phyloP scores from a whole-genome alignment of 2,329 filamentous ascomycete genomes.

The Neoascochyta sp. region DNA sequence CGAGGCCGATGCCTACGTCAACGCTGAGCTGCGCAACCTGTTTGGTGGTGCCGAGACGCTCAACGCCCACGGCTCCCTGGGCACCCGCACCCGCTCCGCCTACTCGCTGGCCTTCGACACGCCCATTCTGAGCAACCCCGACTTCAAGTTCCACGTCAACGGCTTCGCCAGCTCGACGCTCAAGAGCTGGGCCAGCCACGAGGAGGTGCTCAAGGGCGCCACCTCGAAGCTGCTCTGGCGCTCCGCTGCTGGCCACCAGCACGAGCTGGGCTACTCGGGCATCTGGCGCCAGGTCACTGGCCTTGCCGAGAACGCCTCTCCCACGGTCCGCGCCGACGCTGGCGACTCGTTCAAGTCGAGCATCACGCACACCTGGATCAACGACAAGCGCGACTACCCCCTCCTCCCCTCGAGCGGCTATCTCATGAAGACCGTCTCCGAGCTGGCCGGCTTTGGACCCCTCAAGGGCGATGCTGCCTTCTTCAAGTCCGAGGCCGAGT shows the following conservation, averaged over 20 bases:
- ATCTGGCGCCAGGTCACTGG: constrained; percentile 87
- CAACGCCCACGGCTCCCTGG: constrained; percentile 79
- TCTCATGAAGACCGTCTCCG: constrained; percentile 70
- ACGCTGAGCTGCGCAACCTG: constrained; percentile 82
- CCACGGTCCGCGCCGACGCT: constrained; percentile 76
- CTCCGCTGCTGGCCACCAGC: constrained; percentile 59
- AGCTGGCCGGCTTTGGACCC: constrained; percentile 82
- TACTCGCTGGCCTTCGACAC: constrained; percentile 84
- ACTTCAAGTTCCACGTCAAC: constrained; percentile 74
- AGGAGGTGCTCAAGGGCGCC: constrained; percentile 79
- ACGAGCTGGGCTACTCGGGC: constrained; percentile 76
- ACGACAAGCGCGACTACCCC: constrained; percentile 78
- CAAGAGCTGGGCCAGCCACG: constrained; percentile 91
- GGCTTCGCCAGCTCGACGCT: constrained; percentile 78
- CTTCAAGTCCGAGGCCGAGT: constrained; percentile 84
- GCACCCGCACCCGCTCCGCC: constrained; percentile 84
- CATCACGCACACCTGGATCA: constrained; percentile 73
- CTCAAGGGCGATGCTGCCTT: constrained; percentile 90
- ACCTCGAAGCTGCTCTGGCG: constrained; percentile 74
- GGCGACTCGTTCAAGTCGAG: constrained; percentile 90
- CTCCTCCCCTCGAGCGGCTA: constrained; percentile 81
- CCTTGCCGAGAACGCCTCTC: constrained; percentile 70
- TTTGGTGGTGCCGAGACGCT: constrained; percentile 91
- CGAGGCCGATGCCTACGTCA: constrained; percentile 89
- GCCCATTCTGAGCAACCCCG: constrained; percentile 79